Evolutionary conservation across 495 filamentous ascomycete species (phyloP).

Genomic region (Echria macrotheca): DNA sequence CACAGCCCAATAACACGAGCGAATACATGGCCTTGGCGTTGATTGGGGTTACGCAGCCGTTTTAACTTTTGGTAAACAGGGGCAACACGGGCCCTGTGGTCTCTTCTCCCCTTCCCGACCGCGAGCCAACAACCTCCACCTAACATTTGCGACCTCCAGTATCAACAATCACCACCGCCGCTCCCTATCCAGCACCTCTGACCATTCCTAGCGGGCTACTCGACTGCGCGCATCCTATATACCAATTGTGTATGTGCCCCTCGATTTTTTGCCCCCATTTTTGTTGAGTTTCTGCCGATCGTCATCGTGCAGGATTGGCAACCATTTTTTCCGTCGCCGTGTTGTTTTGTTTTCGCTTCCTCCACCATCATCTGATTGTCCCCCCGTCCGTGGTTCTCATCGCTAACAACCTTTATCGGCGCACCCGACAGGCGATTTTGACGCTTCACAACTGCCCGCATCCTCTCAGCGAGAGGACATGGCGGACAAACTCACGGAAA

Average conservation of each 20-base stretch:
- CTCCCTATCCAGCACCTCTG: neutral
- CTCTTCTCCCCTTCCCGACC: neutral
- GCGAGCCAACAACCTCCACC: neutral
- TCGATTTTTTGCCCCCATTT: neutral
- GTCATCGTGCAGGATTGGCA: conserved; percentile 2
- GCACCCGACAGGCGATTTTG: conserved; percentile 18
- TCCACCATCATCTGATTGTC: conserved; percentile 10
- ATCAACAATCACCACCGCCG: neutral
- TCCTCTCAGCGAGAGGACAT: conserved; percentile 30
- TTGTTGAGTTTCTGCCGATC: neutral
- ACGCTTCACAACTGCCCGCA: conserved; percentile 13
- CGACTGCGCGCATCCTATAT: conserved; percentile 1
- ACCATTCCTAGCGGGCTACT: neutral
- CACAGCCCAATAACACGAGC: neutral
- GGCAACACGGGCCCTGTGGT: neutral
- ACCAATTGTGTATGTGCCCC: neutral
- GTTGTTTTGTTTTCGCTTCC: conserved; percentile 27
- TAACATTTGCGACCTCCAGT: neutral
- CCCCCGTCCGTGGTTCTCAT: conserved; percentile 2
- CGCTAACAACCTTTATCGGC: neutral
- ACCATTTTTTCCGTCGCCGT: conserved; percentile 8
- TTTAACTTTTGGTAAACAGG: conserved; percentile 6
- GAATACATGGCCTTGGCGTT: conserved; percentile 2
- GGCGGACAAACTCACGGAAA: conserved; percentile 54
- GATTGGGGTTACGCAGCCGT: conserved; percentile 6